Evolutionary conservation across 164 flowering plant genomes (phyloP), one percentile per base, ranked within the genome.

Genomic region (Annona cherimola): DNA sequence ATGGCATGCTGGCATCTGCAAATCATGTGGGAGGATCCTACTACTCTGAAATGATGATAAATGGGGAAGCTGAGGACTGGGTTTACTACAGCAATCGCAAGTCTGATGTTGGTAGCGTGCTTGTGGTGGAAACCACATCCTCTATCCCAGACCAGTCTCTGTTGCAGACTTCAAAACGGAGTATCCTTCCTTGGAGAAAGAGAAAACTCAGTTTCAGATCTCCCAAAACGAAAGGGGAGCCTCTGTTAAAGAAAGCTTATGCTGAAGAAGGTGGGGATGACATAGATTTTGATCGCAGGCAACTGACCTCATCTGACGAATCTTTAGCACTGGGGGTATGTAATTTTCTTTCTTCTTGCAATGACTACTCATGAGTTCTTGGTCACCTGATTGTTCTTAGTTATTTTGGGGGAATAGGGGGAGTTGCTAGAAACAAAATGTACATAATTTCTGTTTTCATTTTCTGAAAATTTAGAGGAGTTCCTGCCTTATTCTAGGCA

Each of bases 191-290:
- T 59, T 96, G 99, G 99, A 89, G 90, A 83, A 93, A 92, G 78
- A 84, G 99, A 77, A 96, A 96, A 79, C 81, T 92, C 73, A 90
- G 87, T 76, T 92, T 96, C 77, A 89, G 96, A 73, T 93, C 99
- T 78, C 97, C 97, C 26, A 92, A 88, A 80, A 79, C 90, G 3
- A 93, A 88, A 78, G 99, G 99, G 62, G 99, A 96, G 77, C 99
- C 99, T 40, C 81, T 93, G 72, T 72, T 93, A 40, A 96, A 96
- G 83, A 93, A 91, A 81, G 91, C 84, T 5, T 83, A 93, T 84
- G 98, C 82, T 44, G 99, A 96, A 86, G 98, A 93, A 76, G 99
- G 99, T 74, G 99, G 99, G 16, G 99, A 96, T 80, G 98, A 96
- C 77, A 96, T 96, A 71, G 99, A 96, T 86, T 89, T 78, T 81